A percentile compares a stretch with the other conserved stretches of the same genome.
Conservation (phyloP, 129 eudicot species). For the Tanacetum coccineum region DNA sequence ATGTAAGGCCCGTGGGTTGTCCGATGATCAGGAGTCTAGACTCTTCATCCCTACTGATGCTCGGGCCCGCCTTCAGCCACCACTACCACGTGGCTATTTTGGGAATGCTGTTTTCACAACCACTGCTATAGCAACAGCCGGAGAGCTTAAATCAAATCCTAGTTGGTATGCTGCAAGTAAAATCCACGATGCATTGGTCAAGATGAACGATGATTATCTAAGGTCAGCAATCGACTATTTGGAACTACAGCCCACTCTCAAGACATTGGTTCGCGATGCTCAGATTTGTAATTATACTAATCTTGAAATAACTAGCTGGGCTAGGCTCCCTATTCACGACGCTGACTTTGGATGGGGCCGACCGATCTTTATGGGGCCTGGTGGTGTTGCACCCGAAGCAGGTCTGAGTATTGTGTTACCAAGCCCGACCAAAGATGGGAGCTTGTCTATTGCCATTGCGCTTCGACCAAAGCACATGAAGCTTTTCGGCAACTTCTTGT, state of each 20-base stretch:
- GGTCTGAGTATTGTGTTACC: conserved; percentile 5
- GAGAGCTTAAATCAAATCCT: not conserved
- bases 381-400: not conserved
- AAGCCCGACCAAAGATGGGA: conserved; percentile 11
- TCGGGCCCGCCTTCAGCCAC: no score
- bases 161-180: no score
- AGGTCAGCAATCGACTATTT: not conserved
- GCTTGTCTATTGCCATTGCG: not conserved
- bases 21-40: not conserved
- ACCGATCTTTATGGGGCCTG: not conserved
- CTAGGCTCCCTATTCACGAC: not conserved
- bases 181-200: not conserved
- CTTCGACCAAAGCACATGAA: not conserved
- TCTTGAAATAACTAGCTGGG: not conserved
- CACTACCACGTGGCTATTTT: no score
- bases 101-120: no score
- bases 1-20: not conserved
- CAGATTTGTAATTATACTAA: not conserved
- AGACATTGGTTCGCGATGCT: not conserved
- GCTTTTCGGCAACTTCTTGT: no score
- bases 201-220: no score
- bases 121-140: not conserved
- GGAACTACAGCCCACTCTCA: not conserved
- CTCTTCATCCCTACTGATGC: no score
- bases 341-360: conserved; percentile 16